These are phyloP conservation scores for Triticum timopheevii DNA, from an alignment of 176 grass and related monocot genomes.

Conservation along the genomic window DNA sequence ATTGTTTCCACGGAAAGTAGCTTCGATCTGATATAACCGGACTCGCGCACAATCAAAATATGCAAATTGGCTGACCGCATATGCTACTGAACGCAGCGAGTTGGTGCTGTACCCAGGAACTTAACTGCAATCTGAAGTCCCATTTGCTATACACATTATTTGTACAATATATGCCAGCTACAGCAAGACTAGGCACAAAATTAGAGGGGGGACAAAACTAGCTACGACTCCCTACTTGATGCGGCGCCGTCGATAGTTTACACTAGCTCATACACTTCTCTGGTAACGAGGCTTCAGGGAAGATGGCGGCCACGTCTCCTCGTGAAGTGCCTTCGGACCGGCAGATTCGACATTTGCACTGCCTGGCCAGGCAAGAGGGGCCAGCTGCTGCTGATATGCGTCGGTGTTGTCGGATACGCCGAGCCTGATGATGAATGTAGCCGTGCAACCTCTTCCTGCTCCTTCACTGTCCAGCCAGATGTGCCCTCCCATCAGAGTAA, in stretches of 20 bases:
- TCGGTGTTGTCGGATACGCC: conserved; percentile 53
- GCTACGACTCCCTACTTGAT: conserved; percentile 29
- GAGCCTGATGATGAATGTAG: conserved; percentile 73
- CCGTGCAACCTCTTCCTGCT: conserved; percentile 80
- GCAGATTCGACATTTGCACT: conserved; percentile 32
- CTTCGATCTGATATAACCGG: background rate
- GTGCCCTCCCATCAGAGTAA: conserved; percentile 88
- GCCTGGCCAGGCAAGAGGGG: conserved; percentile 50
- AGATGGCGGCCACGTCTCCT: conserved; percentile 32
- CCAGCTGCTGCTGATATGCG: conserved; percentile 62
- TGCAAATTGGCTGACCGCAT: conserved; percentile 1
- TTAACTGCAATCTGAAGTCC: conserved; percentile 23
- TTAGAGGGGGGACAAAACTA: conserved; percentile 19
- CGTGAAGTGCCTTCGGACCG: conserved; percentile 16
- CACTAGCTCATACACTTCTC: conserved; percentile 59
- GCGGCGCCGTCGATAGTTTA: conserved; percentile 33
- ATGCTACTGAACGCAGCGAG: conserved; percentile 13
- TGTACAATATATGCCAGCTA: conserved; percentile 51
- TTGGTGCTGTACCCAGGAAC: conserved; percentile 32
- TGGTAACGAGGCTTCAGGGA: conserved; percentile 73
- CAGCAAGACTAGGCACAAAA: conserved; percentile 37
- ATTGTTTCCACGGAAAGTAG: background rate
- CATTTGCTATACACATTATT: conserved; percentile 59
- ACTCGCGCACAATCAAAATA: background rate
- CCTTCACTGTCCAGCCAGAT: conserved; percentile 98